A percentile compares a stretch with the other conserved stretches of the same genome.
phyloP scores from a whole-genome alignment of 257 asterid genomes.

The Salvia splendens region DNA sequence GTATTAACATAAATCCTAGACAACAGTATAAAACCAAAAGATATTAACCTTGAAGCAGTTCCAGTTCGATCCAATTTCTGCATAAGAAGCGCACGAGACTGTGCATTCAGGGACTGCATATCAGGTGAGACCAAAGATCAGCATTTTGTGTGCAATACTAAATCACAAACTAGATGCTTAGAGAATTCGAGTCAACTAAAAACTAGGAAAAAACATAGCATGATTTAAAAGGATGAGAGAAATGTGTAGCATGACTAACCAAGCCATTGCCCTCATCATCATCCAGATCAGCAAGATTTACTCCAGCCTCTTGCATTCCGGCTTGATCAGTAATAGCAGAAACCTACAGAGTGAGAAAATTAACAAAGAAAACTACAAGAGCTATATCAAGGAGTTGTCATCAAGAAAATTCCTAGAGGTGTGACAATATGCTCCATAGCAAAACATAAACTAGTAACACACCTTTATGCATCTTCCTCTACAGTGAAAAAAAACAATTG shows the following conservation, averaged over 20 bases:
- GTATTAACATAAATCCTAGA: neutral
- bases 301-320: conserved; percentile 58
- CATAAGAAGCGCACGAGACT: conserved; percentile 62
- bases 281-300: conserved; percentile 63
- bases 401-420: neutral
- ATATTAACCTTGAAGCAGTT: conserved; percentile 52
- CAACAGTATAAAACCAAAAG: conserved; percentile 10
- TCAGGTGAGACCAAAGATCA: conserved; percentile 29
- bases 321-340: conserved; percentile 67
- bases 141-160: conserved; percentile 25
- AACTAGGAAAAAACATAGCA: conserved; percentile 4
- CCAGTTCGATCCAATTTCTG: conserved; percentile 66
- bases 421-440: neutral
- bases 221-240: conserved; percentile 6
- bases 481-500: conserved; percentile 3
- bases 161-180: conserved; percentile 11
- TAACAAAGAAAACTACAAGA: neutral
- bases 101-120: conserved; percentile 68
- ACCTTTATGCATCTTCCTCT: conserved; percentile 24
- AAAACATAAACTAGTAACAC: conserved; percentile 13
- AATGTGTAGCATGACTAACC: conserved; percentile 47
- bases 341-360: conserved; percentile 43
- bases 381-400: neutral
- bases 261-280: conserved; percentile 62
- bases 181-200: conserved; percentile 19